Evolutionary conservation across 495 filamentous ascomycete genomes (phyloP).

Genomic region (Jackrogersella minutella): DNA sequence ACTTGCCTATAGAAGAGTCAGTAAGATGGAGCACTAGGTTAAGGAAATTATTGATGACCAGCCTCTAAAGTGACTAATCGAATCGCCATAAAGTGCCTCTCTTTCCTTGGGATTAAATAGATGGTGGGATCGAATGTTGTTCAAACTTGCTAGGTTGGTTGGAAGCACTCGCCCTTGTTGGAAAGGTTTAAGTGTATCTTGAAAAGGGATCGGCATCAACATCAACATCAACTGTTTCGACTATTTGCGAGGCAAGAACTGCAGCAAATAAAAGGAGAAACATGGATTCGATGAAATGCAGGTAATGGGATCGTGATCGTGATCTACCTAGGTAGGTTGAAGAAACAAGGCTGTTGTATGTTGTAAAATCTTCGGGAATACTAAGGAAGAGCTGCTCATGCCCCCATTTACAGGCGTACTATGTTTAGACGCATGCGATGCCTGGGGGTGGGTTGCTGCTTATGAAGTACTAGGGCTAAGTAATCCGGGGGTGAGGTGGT

Average conservation of each 20-base stretch:
- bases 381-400: background rate
- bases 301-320: background rate
- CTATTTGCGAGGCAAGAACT: background rate
- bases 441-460: background rate
- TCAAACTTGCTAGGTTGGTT: too few relatives aligned
- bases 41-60: constrained; percentile 43
- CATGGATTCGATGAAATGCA: background rate
- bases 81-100: constrained; percentile 24
- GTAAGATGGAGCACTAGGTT: constrained; percentile 36
- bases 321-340: background rate
- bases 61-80: constrained; percentile 41
- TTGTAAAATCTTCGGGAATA: constrained; percentile 2
- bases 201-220: background rate
- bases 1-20: constrained; percentile 40
- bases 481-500: background rate
- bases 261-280: constrained; percentile 1
- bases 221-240: background rate
- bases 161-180: constrained; percentile 5
- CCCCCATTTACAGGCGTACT: constrained; percentile 4
- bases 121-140: too few relatives aligned
- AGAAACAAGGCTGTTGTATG: too few relatives aligned
- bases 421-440: constrained; percentile 19
- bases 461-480: too few relatives aligned
- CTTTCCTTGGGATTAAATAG: background rate
- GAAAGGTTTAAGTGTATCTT: background rate